Conservation (phyloP, 805 yeast genomes). For the Hanseniaspora valbyensis region DNA sequence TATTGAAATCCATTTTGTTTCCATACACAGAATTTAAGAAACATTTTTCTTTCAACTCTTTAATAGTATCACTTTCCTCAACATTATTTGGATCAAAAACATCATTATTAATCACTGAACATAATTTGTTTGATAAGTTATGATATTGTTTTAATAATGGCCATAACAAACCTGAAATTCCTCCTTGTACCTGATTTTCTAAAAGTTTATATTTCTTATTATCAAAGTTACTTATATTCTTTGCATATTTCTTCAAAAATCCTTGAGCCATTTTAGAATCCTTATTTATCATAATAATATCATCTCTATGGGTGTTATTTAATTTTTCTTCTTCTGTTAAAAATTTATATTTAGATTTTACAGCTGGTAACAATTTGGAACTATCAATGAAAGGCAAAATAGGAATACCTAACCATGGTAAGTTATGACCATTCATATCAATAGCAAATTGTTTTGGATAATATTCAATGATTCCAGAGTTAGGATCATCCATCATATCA, state of each 20-base stretch:
- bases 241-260: neutral
- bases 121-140: neutral
- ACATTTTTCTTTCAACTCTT: neutral
- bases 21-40: conserved; percentile 3
- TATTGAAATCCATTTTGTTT: neutral
- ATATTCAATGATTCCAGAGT: conserved; percentile 78
- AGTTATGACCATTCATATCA: conserved; percentile 91
- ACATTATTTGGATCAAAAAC: conserved; percentile 2
- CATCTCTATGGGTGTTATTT: conserved; percentile 61
- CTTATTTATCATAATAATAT: conserved; percentile 57
- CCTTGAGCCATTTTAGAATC: conserved; percentile 20
- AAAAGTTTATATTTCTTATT: neutral
- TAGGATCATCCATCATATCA: conserved; percentile 65
- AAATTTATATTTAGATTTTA: conserved; percentile 49
- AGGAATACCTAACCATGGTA: conserved; percentile 93
- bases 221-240: neutral
- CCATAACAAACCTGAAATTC: conserved; percentile 7
- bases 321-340: conserved; percentile 56
- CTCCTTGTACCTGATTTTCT: neutral
- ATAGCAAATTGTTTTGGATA: conserved; percentile 80
- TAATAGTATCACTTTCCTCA: neutral
- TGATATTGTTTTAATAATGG: neutral
- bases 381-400: conserved; percentile 85
- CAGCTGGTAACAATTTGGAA: conserved; percentile 53
- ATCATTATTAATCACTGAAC: conserved; percentile 5